A percentile compares a stretch with the other conserved stretches of the same genome.
Conservation (phyloP, 2,329 filamentous ascomycete genomes). For the Curvularia sp. region DNA sequence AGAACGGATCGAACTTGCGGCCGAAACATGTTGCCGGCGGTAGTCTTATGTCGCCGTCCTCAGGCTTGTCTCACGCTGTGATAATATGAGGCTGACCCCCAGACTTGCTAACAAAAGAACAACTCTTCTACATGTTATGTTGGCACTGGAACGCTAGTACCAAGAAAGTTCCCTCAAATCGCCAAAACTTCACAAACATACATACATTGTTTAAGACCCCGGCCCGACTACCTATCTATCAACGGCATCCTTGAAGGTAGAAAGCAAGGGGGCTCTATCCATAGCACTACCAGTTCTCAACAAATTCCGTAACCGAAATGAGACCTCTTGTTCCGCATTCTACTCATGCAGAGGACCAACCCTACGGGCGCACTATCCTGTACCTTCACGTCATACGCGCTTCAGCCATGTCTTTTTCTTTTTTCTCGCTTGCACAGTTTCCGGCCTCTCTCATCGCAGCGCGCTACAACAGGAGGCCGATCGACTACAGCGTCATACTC, state of each 20-base stretch:
- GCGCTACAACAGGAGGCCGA: conserved; percentile 31
- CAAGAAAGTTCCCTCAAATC: background rate
- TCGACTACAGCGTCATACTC: conserved; percentile 32
- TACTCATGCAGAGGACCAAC: conserved; percentile 69
- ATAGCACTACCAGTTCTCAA: background rate
- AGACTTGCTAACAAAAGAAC: background rate
- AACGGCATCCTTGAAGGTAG: background rate
- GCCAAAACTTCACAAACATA: background rate
- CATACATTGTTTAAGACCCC: background rate
- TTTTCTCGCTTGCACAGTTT: conserved; percentile 55
- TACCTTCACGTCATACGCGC: conserved; percentile 66
- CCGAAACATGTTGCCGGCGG: conserved; percentile 4
- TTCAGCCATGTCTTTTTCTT: conserved; percentile 61
- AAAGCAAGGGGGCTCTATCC: background rate
- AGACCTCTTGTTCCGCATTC: conserved; percentile 64
- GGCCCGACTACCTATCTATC: background rate
- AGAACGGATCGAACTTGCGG: conserved; percentile 1
- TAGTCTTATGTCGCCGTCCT: background rate
- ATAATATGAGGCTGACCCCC: background rate
- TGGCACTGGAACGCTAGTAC: background rate
- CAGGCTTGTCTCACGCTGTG: background rate
- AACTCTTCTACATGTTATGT: too few relatives aligned
- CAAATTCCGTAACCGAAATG: conserved; percentile 49
- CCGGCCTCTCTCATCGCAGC: conserved; percentile 40
- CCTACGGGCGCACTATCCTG: conserved; percentile 62